Evolutionary conservation across 108 stramenopile species (phyloP).

Genomic region (Hondaea fermentalgiana): DNA sequence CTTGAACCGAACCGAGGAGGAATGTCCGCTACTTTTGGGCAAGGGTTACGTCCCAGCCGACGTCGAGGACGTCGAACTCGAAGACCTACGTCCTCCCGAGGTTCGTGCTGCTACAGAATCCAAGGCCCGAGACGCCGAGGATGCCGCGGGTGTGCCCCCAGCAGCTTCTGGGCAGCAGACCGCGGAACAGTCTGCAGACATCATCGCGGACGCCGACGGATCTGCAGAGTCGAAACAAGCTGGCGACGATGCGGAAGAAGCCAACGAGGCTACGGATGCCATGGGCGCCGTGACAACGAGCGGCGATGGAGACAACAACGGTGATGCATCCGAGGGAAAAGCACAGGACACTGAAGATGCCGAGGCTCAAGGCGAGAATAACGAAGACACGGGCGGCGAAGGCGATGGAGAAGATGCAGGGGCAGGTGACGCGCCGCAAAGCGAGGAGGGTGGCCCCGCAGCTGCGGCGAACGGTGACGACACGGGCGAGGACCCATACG

Average conservation of each 20-base stretch:
- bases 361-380: no score
- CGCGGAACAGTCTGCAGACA: background rate
- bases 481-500: background rate
- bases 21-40: background rate
- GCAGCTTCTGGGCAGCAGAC: background rate
- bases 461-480: background rate
- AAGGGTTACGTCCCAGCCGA: background rate
- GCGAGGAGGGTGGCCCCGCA: background rate
- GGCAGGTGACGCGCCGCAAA: no score
- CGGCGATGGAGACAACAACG: background rate
- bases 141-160: background rate
- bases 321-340: no score
- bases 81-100: background rate
- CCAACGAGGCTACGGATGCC: background rate
- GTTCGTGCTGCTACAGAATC: background rate
- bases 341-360: no score
- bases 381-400: no score
- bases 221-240: background rate
- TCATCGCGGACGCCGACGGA: background rate
- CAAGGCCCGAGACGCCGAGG: background rate
- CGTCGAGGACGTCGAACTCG: background rate
- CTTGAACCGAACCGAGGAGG: conserved; percentile 25
- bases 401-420: no score
- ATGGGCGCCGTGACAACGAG: background rate
- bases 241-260: background rate